Conservation (phyloP, 2,329 filamentous ascomycete species). For the Fusarium nelsonii region DNA sequence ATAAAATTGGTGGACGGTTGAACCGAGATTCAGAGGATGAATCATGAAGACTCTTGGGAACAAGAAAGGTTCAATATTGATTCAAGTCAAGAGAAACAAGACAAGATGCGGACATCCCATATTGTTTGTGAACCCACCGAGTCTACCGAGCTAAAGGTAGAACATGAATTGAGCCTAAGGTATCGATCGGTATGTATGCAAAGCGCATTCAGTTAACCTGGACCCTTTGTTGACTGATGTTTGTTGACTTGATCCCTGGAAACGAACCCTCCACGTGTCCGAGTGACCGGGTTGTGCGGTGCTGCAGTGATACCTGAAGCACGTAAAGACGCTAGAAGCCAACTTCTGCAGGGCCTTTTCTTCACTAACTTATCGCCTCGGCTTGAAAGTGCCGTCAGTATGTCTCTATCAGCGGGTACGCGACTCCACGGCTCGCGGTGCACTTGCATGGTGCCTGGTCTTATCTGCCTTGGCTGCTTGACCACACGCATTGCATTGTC, state of each 20-base stretch:
- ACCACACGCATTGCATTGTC: conserved; percentile 13
- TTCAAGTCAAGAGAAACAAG: neutral
- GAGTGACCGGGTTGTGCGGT: conserved; percentile 25
- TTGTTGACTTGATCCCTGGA: conserved; percentile 28
- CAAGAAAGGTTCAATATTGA: neutral
- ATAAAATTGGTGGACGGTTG: neutral
- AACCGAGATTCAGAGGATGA: conserved; percentile 16
- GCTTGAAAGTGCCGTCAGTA: conserved; percentile 38
- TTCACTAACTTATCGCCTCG: conserved; percentile 18
- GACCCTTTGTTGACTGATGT: conserved; percentile 12
- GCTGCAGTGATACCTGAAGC: conserved; percentile 35
- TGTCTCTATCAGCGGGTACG: conserved; percentile 20
- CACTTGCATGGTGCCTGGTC: conserved; percentile 29
- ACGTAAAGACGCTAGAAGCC: conserved; percentile 21
- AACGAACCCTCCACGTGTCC: conserved; percentile 37
- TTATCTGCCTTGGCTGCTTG: conserved; percentile 16
- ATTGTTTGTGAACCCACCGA: no score
- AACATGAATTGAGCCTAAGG: neutral
- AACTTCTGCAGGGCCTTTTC: conserved; percentile 23
- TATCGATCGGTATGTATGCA: neutral
- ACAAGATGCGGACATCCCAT: neutral
- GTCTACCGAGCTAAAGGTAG: neutral
- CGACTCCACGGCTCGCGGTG: conserved; percentile 12
- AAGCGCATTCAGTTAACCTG: conserved; percentile 20
- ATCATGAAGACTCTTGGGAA: neutral